Percentiles rank a stretch among this genome's conserved stretches.
phyloP scores from a whole-genome alignment of 208 protist species.

The Acanthamoeba sp. region DNA sequence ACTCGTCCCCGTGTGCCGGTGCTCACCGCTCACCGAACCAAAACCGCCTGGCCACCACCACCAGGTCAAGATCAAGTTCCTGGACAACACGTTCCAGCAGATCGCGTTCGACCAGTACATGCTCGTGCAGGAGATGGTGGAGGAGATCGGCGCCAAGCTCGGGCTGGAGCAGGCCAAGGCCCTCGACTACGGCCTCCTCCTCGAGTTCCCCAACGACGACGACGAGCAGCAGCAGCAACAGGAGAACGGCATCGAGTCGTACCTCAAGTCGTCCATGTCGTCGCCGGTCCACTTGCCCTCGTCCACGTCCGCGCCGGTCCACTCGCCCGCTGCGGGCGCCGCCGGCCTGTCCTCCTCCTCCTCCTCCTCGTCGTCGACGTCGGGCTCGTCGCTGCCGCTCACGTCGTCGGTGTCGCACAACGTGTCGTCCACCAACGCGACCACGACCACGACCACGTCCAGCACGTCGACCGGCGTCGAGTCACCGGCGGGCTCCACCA shows the following conservation, averaged over 20 bases:
- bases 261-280: neutral
- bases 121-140: slow-evolving; percentile 44
- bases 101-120: slow-evolving; percentile 39
- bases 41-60: neutral
- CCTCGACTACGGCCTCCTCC: slow-evolving; percentile 39
- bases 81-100: slow-evolving; percentile 75
- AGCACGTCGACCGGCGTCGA: no score
- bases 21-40: no score
- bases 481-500: no score
- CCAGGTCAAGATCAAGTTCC: slow-evolving; percentile 62
- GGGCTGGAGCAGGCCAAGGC: neutral
- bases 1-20: no score
- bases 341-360: neutral
- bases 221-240: neutral
- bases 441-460: no score
- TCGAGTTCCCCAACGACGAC: slow-evolving; percentile 32
- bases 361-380: neutral
- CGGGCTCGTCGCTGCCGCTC: neutral
- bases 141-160: slow-evolving; percentile 68
- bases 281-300: slow-evolving; percentile 13
- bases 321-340: neutral
- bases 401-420: neutral
- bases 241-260: neutral
- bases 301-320: neutral
- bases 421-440: no score